Base-by-base conservation (phyloP, 257 asterid species). In the Petunia secreta region DNA sequence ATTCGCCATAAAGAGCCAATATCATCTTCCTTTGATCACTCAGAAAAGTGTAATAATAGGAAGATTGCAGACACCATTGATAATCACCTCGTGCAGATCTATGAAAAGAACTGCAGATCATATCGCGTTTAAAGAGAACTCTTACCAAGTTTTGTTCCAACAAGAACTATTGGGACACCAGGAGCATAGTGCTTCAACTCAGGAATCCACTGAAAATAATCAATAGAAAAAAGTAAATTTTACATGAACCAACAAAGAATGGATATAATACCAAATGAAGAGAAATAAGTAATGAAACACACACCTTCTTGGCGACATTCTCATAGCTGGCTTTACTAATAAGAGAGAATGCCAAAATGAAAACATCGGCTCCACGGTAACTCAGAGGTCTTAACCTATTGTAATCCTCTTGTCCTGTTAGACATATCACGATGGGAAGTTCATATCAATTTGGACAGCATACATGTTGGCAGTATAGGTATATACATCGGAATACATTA, bases 161-260 rank as follows among this genome's bases (percentile, higher is more conserved):
- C 87, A 62, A 84, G 87, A 78, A 84, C 73, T 6, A 84, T 78
- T n/a, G 87, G 87, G 48, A 84, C 87, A 58, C 87, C 87, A 43
- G 87, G 87, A 2, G 87, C 87, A 81, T 84, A 84, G 82, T 84
- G 87, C 75, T 79, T 84, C 87, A 84, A 75, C 68, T 84, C 87
- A n/a, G 87, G 87, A 75, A 81, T 81, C 87, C 87, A 84, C 87
- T 84, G 85, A 37, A n/a, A 52, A 76, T 4, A 80, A 73, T 44
- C 63, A 81, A 55, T 39, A 9, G 13, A 46, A 78, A 41, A 74
- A 41, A 34, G 76, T n/a, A 59, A 74, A 10, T 15, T 59, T 54
- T 37, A 13, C 59, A 67, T 54, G 39, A 50, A 41, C 43, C 36
- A 37, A 64, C 67, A 67, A n/a, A 4, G 50, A 53, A 73, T 34